phyloP scores from a whole-genome alignment of 2,329 filamentous ascomycete genomes.

The Botrytis medusae region DNA sequence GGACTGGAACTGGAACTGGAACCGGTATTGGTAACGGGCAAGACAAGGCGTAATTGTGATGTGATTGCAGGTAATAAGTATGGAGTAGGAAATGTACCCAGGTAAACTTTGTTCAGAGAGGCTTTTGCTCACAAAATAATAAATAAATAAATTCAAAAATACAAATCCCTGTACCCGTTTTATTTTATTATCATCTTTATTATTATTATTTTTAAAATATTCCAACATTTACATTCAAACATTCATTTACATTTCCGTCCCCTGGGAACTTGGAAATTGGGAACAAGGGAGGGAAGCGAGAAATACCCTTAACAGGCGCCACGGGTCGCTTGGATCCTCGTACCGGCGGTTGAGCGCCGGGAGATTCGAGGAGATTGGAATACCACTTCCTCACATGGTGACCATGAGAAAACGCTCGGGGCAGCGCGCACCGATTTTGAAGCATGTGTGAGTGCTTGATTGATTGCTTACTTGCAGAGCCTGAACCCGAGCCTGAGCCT shows the following conservation, averaged over 20 bases:
- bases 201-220: neutral
- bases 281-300: neutral
- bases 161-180: neutral
- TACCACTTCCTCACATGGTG: neutral
- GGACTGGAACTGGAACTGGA: too few species aligned
- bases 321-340: neutral
- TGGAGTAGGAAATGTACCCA: neutral
- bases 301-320: constrained; percentile 1
- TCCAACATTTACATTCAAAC: neutral
- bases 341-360: neutral
- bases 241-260: neutral
- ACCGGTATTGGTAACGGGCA: neutral
- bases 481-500: neutral
- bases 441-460: too few species aligned
- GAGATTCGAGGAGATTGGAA: neutral
- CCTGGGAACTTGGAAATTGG: neutral
- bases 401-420: neutral
- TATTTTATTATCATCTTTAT: neutral
- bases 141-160: neutral
- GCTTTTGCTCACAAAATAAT: neutral
- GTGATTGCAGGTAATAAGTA: neutral
- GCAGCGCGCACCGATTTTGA: neutral
- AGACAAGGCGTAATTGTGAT: neutral
- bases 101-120: neutral
- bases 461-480: too few species aligned